Percentiles rank a stretch among this genome's conserved stretches.
Conservation (phyloP, 225 moss, liverwort and hornwort species). For the Polytrichum commune region DNA sequence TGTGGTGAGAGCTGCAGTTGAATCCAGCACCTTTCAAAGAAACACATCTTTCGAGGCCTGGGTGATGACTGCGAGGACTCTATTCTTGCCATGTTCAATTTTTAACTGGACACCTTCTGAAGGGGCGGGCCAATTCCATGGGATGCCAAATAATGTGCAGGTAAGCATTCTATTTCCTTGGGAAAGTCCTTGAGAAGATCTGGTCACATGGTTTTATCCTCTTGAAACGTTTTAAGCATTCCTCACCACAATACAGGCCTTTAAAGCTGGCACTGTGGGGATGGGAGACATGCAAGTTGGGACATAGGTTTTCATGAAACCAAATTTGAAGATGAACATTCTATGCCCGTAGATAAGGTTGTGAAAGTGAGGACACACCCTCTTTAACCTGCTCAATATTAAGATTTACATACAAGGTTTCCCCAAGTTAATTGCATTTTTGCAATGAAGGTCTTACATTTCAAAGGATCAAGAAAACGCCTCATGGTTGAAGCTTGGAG, state of each 20-base stretch:
- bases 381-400: too few species aligned
- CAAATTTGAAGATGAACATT: background rate
- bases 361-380: too few species aligned
- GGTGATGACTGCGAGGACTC: conserved; percentile 21
- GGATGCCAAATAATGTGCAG: conserved; percentile 51
- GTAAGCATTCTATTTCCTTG: conserved; percentile 4
- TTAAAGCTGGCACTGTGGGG: too few species aligned
- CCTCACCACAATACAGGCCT: background rate
- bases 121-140: conserved; percentile 62
- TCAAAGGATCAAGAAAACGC: conserved; percentile 54
- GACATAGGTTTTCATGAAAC: background rate
- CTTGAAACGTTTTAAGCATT: background rate
- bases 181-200: background rate
- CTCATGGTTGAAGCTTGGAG: conserved; percentile 51
- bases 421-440: too few species aligned
- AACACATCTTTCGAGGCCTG: conserved; percentile 29
- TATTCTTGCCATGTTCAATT: conserved; percentile 47
- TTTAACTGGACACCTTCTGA: conserved; percentile 65
- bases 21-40: conserved; percentile 13
- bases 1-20: conserved; percentile 19
- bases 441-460: conserved; percentile 39
- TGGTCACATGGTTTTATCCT: background rate
- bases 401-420: too few species aligned
- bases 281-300: background rate
- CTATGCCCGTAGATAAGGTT: too few species aligned